Evolutionary conservation across 1,284 basidiomycete genomes (phyloP), one percentile per base, ranked within the genome.

Genomic region (Microbotryomycetes sp.): DNA sequence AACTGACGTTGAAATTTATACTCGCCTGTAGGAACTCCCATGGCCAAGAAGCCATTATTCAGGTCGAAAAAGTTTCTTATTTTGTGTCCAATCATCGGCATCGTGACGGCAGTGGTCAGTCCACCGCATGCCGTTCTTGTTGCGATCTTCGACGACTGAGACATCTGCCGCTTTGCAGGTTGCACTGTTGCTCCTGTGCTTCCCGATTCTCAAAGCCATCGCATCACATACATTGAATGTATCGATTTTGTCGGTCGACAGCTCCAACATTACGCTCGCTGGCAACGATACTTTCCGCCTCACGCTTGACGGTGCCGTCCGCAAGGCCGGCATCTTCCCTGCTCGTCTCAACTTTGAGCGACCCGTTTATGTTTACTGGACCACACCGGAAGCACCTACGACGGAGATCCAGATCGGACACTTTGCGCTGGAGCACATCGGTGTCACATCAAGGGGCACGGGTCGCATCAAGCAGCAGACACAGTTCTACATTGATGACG

Each of bases 281-380:
- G 54, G 57, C 53, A 74, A 76, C 66, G 63, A 67, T 27, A 67
- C 68, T 23, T 76, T 76, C 66, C 65, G 71, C 15, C 66, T 76
- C 52, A 70, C 73, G 5, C 68, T 76, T 55, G 66, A 73, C 45
- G 75, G 74, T 2, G 62, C 69, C 47, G 70, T 70, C 47, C 71
- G 70, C 62, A 76, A 76, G 64, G 70, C 72, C 52, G 75, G 75
- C 57, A 72, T 76, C 46, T 76, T 76, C 69, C 75, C 75, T 9
- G 75, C 75, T 31, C 71, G 73, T 30, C 57, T 76, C 31, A 71
- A 68, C 64, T 76, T 76, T 60, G 66, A 73, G 5, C 66, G 72
- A 45, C 75, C 75, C 9, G 71, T 75, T 16, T 29, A 29, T 50
- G 72, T 75, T 35, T 71, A 66, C 58, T 76, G 75, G 75, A 72